Evolutionary conservation across 163 green algal species (phyloP), one percentile per base, ranked within the genome.

Genomic region (Coccomyxa subellipsoidea): DNA sequence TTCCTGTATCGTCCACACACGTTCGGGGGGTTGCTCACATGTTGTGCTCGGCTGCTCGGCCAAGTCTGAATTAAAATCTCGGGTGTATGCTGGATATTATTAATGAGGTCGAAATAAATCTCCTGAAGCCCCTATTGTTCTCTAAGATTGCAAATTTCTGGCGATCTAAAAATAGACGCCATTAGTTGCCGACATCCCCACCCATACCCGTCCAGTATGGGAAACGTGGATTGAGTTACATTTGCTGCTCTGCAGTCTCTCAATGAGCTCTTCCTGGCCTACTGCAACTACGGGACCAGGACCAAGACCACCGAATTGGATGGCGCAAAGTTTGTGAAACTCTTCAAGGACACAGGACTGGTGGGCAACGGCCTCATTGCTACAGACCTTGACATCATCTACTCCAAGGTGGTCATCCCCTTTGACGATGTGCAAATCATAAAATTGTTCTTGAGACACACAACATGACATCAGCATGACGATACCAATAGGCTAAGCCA

Each of bases 251-350:
- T 7, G 66, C 66, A 73, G 66, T 37, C 66, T 18, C 27, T 85
- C 12, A 71, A 85, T 25, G 72, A 76, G 25, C 32, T 79, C 12
- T 85, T 85, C 66, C 66, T 73, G 37, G 66, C 76, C 5, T 85
- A 82, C 34, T 77, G 76, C 38, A 53, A 38, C 1, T 85, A 83
- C 37, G 82, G 82, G 9, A 83, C 77, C 38, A 39, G 82, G 70
- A 15, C 80, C 38, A 31, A 37, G 9, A 40, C 76, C 15, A 75
- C 76, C 35, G 38, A 81, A 71, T 4, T 86, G 71, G 82, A 86
- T 27, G 86, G 69, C 34, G 83, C 84, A 2, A 85, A 87, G 72
- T 90, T 88, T 40, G 82, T 82, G 39, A 90, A 90, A 69, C 35
- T 90, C 21, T 90, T 84, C 79, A 89, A 80, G 76, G 87, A 91